Evolutionary conservation across 208 protist genomes (phyloP), one percentile per base, ranked within the genome.

Genomic region (Zelonia costaricensis): DNA sequence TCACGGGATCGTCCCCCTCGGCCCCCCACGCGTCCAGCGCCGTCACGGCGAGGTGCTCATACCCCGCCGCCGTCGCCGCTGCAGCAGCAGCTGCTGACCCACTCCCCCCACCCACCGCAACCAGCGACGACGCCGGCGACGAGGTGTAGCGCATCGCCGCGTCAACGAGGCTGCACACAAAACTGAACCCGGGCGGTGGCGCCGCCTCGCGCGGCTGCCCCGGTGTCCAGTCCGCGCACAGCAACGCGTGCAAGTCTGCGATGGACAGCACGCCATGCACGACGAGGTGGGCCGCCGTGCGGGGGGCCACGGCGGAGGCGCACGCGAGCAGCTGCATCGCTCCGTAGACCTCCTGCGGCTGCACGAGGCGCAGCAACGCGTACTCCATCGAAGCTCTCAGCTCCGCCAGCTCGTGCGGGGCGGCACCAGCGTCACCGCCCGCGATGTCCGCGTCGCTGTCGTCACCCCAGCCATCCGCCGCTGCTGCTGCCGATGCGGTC

Each of bases 281-380:
- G 31, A 53, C 7, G 12, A 57, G 35, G 18, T 22, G 12, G 12
- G 27, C 33, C 15, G 16, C 20, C n/a, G 9, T 22, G 33, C 31
- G 31, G 40, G 4, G 49, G 0, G 13, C 27, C 23, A 30, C 13
- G 4, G 47, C 39, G 12, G 58, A 51, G 27, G 15, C 6, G 44
- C 23, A 31, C 3, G 58, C 40, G 39, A 73, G 66, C 20, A 25
- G 36, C 35, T 66, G 58, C 8, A 73, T 18, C 4, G 22, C 8
- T 30, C 28, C 7, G 18, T 73, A 43, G 28, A 80, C 45, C 35
- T n/a, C 18, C 30, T 67, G 40, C 0, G 56, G 52, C 22, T 63
- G 44, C 44, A 68, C 74, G 43, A 76, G 59, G 31, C 68, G 55
- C 36, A 80, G 62, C 49, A 80, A 43, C 15, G 69, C 61, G 63